phyloP scores from a whole-genome alignment of 768 basidiomycete genomes.

The Podaxis sp. region DNA sequence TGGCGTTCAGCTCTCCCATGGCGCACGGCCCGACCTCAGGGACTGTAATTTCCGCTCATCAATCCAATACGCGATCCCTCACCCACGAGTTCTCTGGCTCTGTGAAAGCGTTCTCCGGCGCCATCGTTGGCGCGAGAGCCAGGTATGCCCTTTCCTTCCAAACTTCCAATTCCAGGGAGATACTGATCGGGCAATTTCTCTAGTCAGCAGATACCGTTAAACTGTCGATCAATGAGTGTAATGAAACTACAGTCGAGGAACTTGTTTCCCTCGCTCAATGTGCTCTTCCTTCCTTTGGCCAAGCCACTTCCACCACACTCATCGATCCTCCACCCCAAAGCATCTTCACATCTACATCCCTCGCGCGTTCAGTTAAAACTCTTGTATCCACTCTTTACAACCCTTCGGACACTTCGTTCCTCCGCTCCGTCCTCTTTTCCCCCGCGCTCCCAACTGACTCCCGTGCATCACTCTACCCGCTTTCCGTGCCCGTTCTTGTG shows the following conservation, averaged over 20 bases:
- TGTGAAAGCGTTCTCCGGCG: constrained; percentile 67
- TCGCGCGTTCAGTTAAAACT: constrained; percentile 44
- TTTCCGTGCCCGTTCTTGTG: constrained; percentile 56
- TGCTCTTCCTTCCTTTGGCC: constrained; percentile 29
- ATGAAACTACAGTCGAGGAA: constrained; percentile 25
- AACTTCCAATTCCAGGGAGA: constrained; percentile 13
- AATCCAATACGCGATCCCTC: constrained; percentile 63
- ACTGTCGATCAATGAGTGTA: constrained; percentile 23
- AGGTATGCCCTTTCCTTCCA: constrained; percentile 39
- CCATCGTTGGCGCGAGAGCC: constrained; percentile 58
- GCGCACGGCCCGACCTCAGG: constrained; percentile 71
- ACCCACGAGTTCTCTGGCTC: constrained; percentile 65
- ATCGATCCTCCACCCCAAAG: constrained; percentile 41
- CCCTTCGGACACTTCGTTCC: constrained; percentile 46
- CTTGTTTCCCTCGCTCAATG: constrained; percentile 38
- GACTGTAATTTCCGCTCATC: constrained; percentile 74
- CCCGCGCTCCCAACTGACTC: constrained; percentile 39
- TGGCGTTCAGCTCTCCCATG: constrained; percentile 55
- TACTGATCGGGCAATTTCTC: constrained; percentile 18
- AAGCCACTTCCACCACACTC: constrained; percentile 27
- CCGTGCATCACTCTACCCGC: constrained; percentile 40
- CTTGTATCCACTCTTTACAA: constrained; percentile 53
- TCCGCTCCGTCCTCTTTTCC: constrained; percentile 58
- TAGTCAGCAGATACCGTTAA: constrained; percentile 41
- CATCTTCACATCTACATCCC: constrained; percentile 41